Evolutionary conservation across 495 filamentous ascomycete species (phyloP).

Genomic region (Penicillium samsonianum): DNA sequence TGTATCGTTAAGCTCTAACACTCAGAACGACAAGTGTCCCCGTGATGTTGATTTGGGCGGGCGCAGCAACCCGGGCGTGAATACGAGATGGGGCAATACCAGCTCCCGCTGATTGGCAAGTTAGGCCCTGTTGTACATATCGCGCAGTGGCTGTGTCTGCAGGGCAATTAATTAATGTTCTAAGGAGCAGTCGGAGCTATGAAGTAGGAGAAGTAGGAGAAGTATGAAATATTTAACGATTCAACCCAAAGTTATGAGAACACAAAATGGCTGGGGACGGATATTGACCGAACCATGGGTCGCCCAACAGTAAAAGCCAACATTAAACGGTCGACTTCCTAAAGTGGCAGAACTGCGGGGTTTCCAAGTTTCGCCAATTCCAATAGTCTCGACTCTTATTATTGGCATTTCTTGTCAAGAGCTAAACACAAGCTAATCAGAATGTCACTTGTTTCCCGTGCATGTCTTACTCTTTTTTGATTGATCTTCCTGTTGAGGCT

Average conservation of each 20-base stretch:
- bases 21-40: constrained; percentile 12
- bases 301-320: neutral
- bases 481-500: constrained; percentile 20
- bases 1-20: neutral
- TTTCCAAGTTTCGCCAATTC: neutral
- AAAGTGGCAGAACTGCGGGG: constrained; percentile 9
- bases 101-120: constrained; percentile 18
- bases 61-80: constrained; percentile 16
- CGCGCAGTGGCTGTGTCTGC: constrained; percentile 21
- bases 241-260: neutral
- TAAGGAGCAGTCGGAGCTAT: neutral
- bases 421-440: constrained; percentile 8
- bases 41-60: constrained; percentile 15
- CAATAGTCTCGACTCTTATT: neutral
- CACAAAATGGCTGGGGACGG: neutral
- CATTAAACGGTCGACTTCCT: neutral
- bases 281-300: constrained; percentile 10
- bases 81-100: constrained; percentile 23
- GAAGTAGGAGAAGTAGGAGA: too few species aligned
- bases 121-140: constrained; percentile 7
- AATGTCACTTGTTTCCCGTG: constrained; percentile 8
- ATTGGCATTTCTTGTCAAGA: constrained; percentile 1
- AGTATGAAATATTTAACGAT: neutral
- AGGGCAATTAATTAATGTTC: neutral
- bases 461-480: neutral